Base-by-base conservation (phyloP, 2,329 filamentous ascomycete species). In the Samsoniella hepiali region DNA sequence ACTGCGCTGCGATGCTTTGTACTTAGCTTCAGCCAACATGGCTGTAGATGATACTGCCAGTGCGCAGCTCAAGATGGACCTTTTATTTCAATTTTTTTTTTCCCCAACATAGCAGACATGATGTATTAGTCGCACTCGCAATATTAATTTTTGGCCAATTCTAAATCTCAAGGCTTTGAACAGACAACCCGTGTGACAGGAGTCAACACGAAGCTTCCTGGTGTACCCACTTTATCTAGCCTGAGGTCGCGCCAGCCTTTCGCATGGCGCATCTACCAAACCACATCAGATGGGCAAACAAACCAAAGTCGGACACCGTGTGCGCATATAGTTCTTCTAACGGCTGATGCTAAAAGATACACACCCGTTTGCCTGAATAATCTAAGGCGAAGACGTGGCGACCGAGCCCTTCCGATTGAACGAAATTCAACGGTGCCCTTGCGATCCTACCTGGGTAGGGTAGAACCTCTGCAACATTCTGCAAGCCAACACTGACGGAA, bases 141-240 rank as follows among this genome's bases (percentile, higher is more conserved):
- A 53, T 53, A 10, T 53, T n/a, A 31, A 36, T 10, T n/a, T 10
- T 27, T 11, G 3, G 50, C 32, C 29, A 17, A 11, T 53, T 5
- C 9, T 11, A 51, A n/a, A 51, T 34, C 11, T 10, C n/a, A 45
- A 38, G 34, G 34, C 34, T 11, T n/a, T 27, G 44, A 22, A 9
- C 44, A 45, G 13, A 47, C 2, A 22, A 27, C n/a, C 42, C 10
- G 27, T 47, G 44, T 7, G 11, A 47, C 27, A n/a, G 5, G 22
- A 47, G 22, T 29, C 22, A 38, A 47, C 44, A 10, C 9, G 44
- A 9, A 8, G 10, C 44, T 9, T 13, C 17, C 15, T 34, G 9
- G 22, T 22, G 57, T 59, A 50, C 45, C 57, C 57, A 59, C 57
- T 59, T 59, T 51, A 22, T 15, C 27, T 50, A 15, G 34, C 34